Evolutionary conservation across 164 flowering plant species (phyloP), one percentile per base, ranked within the genome.

Genomic region (Paratinospora sagittata): DNA sequence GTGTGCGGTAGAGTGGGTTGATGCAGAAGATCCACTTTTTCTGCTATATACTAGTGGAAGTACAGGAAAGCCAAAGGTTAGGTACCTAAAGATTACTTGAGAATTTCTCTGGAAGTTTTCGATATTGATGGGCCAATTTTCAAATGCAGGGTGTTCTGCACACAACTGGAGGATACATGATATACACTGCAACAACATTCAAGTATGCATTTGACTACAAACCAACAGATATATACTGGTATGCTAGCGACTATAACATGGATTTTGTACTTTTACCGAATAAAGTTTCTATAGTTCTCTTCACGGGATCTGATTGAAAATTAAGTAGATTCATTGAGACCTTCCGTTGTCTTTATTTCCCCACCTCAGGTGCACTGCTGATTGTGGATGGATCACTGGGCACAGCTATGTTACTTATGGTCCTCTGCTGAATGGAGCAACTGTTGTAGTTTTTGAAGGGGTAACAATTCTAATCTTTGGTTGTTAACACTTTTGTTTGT

Each of bases 381-480:
- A 96, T 75, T 96, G 99, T 84, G 99, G 99, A 76, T 96, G 99
- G 99, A 96, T 96, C 77, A 93, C 99, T 68, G 98, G 98, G 66
- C 99, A 96, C 77, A 93, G 98, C 80, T 96, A 91, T 82, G 95
- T 96, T 63, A 88, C 99, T 27, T 96, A 93, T 78, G 99, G 99
- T 73, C 99, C 99, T 27, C n/a, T 96, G 82, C 86, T 96, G 16
- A 93, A 96, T 85, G 98, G 91, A 77, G 97, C 99, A 30, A 75
- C 88, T 55, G 78, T 81, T 73, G 70, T 93, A 24, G 78, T 93
- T 67, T 91, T 73, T 81, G 99, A 96, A 88, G 99, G 98, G 99
- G 99, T 96, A 92, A 80, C 62, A 65, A 64, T 33, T 45, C 68
- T 65, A 61, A 68, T 27, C 34, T 45, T 8, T 8, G 47, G 1